Evolutionary conservation across 805 yeast genomes (phyloP), one percentile per base, ranked within the genome.

Genomic region (Barnettozyma sucrosica): DNA sequence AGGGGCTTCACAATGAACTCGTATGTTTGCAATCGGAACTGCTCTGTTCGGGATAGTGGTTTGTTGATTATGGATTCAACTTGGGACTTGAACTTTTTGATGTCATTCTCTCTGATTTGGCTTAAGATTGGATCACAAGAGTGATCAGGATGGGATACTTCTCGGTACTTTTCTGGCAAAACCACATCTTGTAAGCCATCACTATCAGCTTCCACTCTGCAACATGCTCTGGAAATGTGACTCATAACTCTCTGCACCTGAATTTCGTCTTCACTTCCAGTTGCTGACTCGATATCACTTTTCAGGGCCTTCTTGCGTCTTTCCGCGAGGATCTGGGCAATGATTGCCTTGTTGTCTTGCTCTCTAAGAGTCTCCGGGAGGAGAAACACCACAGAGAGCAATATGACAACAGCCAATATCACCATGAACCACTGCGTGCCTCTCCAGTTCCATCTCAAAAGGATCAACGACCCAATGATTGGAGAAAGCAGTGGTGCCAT

Each of bases 391-490:
- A 88, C 66, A 46, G 77, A 50, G 1, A 78, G 20, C 23, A 74
- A 68, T 43, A 76, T 74, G 13, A 72, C 62, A 2, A 82, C 88
- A 1, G 87, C 76, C 40, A 85, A 63, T 25, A 84, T 82, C 16
- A 83, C 85, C 65, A 86, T 67, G 47, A 86, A 79, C 92, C 95
- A 89, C 58, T 85, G 93, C 3, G 96, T 85, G 3, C 92, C 86
- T 61, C 95, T 72, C 95, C 96, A 89, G 8, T 89, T 88, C 83
- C 89, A 85, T 10, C 72, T 71, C 38, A 75, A 69, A 7, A 85
- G 76, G 25, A 89, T 74, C 2, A 81, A 80, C 50, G 96, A 92
- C 43, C 96, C 95, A 45, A 81, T 62, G 21, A 88, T 82, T 2
- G 96, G 96, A 13, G 90, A 81, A 4, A 85, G 53, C 43, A 89